These are phyloP conservation scores for Fragilariopsis cylindrus DNA, from an alignment of 108 stramenopile genomes.

Conservation along the genomic window DNA sequence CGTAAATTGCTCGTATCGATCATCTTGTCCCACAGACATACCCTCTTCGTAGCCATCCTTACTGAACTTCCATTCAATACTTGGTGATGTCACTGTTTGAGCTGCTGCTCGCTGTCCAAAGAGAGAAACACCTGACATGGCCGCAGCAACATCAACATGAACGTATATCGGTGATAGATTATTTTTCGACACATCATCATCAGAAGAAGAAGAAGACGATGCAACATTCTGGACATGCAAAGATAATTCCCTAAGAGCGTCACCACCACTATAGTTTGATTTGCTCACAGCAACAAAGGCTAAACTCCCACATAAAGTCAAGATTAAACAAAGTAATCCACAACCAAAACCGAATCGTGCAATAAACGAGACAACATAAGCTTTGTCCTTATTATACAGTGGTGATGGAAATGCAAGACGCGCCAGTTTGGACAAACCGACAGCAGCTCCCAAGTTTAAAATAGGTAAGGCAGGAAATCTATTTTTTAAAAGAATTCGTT, in stretches of 20 bases:
- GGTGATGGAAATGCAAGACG: slow-evolving; percentile 43
- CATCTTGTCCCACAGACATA: slow-evolving; percentile 25
- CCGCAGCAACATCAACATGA: slow-evolving; percentile 80
- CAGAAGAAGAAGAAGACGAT: background rate
- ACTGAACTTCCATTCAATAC: slow-evolving; percentile 44
- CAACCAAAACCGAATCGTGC: slow-evolving; percentile 34
- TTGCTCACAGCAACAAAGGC: slow-evolving; percentile 64
- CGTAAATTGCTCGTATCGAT: slow-evolving; percentile 35
- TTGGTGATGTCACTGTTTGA: slow-evolving; percentile 15
- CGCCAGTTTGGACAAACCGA: slow-evolving; percentile 61
- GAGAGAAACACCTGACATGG: slow-evolving; percentile 89
- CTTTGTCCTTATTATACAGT: slow-evolving; percentile 32
- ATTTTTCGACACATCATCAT: slow-evolving; percentile 14
- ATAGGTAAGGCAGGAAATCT: slow-evolving; percentile 86
- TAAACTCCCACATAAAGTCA: slow-evolving; percentile 61
- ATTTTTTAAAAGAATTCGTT: too few species aligned
- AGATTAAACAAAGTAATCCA: slow-evolving; percentile 38
- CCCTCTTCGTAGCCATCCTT: slow-evolving; percentile 87
- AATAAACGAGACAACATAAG: slow-evolving; percentile 16
- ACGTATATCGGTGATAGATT: slow-evolving; percentile 41
- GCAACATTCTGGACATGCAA: slow-evolving; percentile 34
- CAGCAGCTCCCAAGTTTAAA: slow-evolving; percentile 81
- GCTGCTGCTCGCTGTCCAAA: slow-evolving; percentile 75
- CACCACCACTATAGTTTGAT: slow-evolving; percentile 89
- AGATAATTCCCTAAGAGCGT: slow-evolving; percentile 50